Evolutionary conservation across 768 basidiomycete genomes (phyloP), one percentile per base, ranked within the genome.

Genomic region (Daedalea quercina): DNA sequence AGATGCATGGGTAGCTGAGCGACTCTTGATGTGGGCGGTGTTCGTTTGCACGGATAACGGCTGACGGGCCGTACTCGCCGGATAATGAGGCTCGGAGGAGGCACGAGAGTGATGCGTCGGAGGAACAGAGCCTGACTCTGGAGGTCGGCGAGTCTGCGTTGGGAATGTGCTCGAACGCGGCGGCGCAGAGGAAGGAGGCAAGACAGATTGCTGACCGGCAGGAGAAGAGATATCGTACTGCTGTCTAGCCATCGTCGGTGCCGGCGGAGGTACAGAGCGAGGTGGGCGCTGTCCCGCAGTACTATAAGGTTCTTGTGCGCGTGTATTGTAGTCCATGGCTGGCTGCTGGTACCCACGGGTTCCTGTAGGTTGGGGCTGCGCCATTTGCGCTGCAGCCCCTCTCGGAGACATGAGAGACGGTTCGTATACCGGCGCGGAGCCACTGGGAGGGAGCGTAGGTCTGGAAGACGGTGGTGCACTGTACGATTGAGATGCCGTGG

Each of bases 61-160:
- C 12, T 63, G 42, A 52, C 71, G 65, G 1, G 64, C 70, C 23
- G 69, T 56, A n/a, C 55, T 51, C 9, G 69, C 61, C 8, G 64
- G 42, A 11, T 64, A 53, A 15, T 60, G 63, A 2, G 64, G 61
- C 12, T 67, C 65, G 9, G 65, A 64, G 8, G 45, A 46, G 1
- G 57, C 56, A 12, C 64, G 63, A 11, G 56, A 53, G 42, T 65
- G 65, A 9, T 37, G 9, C 12, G 52, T 26, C 23, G 57, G 33
- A 23, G 60, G 34, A 12, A 50, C 31, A 6, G 58, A 51, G 3
- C 35, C 26, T 9, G 41, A 12, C 3, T 43, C 11, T 1, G 50
- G 33, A 11, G 35, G 54, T 17, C 50, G 1, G 35, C 53, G 3
- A 56, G 53, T 15, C 37, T 15, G 48, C 45, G 57, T 53, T 47